phyloP scores from a whole-genome alignment of 352 stramenopile genomes.

The Phytophthora citricola region DNA sequence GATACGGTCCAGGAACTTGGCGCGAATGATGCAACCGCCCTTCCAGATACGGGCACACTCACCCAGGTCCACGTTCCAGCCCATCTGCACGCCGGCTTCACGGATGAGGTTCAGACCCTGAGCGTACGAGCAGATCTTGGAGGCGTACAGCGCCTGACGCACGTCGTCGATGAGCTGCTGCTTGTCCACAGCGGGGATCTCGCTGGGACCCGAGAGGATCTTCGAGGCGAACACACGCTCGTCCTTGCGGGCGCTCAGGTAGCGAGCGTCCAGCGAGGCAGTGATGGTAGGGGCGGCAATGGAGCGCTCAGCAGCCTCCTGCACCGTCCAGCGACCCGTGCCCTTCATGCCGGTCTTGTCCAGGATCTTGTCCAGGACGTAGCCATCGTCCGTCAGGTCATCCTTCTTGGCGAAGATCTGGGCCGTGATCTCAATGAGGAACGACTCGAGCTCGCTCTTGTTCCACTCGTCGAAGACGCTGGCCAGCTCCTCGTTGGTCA shows the following conservation, averaged over 20 bases:
- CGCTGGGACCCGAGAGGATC: constrained; percentile 93
- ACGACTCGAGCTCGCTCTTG: constrained; percentile 95
- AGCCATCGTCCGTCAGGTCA: constrained; percentile 89
- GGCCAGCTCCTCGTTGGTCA: constrained; percentile 92
- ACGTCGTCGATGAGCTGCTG: constrained; percentile 97
- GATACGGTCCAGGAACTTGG: constrained; percentile 97
- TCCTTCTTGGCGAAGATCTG: constrained; percentile 98
- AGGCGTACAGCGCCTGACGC: constrained; percentile 96
- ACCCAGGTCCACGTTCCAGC: constrained; percentile 97
- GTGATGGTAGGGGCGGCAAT: constrained; percentile 98
- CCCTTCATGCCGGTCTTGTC: constrained; percentile 99
- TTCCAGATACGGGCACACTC: constrained; percentile 99
- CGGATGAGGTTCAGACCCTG: constrained; percentile 96
- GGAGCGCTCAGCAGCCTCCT: constrained; percentile 95
- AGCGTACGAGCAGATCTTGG: constrained; percentile 99
- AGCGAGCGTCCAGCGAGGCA: constrained; percentile 96
- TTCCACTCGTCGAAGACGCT: constrained; percentile 98
- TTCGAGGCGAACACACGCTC: constrained; percentile 94
- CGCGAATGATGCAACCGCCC: constrained; percentile 99
- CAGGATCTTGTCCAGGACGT: constrained; percentile 96
- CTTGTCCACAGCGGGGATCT: constrained; percentile 94
- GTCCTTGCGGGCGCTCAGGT: constrained; percentile 96
- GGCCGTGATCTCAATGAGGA: constrained; percentile 99
- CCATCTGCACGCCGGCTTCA: constrained; percentile 93
- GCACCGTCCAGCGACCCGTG: constrained; percentile 97